A percentile compares a stretch with the other conserved stretches of the same genome.
Conservation (phyloP, 2,329 filamentous ascomycete species). For the Alternaria sp. region DNA sequence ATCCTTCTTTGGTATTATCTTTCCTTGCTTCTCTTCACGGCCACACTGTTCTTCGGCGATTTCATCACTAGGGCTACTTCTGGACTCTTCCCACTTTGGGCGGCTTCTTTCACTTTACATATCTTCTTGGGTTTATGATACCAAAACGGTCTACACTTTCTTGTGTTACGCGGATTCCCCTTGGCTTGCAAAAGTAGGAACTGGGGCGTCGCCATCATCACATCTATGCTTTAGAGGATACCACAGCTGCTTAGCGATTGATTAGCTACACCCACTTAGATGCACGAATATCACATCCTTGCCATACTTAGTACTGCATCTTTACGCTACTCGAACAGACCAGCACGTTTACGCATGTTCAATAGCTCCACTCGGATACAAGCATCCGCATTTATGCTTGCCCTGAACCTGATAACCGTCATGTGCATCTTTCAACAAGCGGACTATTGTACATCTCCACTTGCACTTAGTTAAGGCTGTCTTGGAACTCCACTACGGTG, state of each 20-base stretch:
- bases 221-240: constrained; percentile 27
- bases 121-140: constrained; percentile 29
- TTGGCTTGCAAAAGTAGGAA: constrained; percentile 29
- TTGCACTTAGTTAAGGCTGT: constrained; percentile 3
- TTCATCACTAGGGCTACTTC: constrained; percentile 13
- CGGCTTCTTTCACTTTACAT: constrained; percentile 14
- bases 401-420: constrained; percentile 1
- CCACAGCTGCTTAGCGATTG: constrained; percentile 27
- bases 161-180: constrained; percentile 15
- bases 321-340: constrained; percentile 1
- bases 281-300: constrained; percentile 30
- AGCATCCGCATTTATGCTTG: not conserved
- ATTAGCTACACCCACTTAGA: constrained; percentile 28
- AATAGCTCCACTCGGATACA: not conserved
- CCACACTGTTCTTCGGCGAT: constrained; percentile 24
- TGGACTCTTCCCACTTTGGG: constrained; percentile 16
- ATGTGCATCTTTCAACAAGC: constrained; percentile 1
- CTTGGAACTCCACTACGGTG: constrained; percentile 11
- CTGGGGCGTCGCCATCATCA: constrained; percentile 19
- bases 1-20: constrained; percentile 22
- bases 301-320: constrained; percentile 10
- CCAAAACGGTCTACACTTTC: constrained; percentile 23
- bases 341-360: not conserved
- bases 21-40: constrained; percentile 20
- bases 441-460: not conserved